Base-by-base conservation (phyloP, 2,329 filamentous ascomycete genomes). In the Nigrospora osmanthi region DNA sequence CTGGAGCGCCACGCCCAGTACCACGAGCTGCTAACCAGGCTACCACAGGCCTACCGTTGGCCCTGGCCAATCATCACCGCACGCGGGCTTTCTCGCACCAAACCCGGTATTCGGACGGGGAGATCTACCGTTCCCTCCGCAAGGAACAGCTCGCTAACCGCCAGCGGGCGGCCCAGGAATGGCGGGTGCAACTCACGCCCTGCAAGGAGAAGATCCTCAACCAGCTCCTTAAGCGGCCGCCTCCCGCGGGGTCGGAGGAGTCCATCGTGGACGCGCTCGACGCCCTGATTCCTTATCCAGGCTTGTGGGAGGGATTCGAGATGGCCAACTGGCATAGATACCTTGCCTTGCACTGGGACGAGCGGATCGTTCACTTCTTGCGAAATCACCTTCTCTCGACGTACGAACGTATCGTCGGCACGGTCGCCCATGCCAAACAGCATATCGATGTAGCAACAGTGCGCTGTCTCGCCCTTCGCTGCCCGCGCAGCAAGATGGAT, bases 321-420 rank as follows among this genome's bases (percentile, higher is more conserved):
- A n/a, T 45, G 11, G 37, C 36, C n/a, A 45, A 45, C 15, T 35
- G 39, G 10, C 37, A 45, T 19, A 45, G 40, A 40, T 32, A 45
- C 31, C 30, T 45, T 16, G 37, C 37, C 16, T 40, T 45, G 31
- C 37, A 45, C 33, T 45, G 37, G 30, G 43, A 45, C n/a, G 32
- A 45, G 28, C 30, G 19, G 37, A 23, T 45, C 12, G 16, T 45
- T 28, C 15, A 33, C 15, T 40, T 11, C 16, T 12, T 45, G 11
- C 13, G 19, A 23, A 23, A 19, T 5, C 11, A 35, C 23, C 39
- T 45, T n/a, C 30, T 14, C 19, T 11, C 4, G 11, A 11, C 16
- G 15, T 45, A 28, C 28, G 13, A 40, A 14, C 16, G 15, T 11
- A 45, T 45, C 31, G 33, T 45, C 37, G 6, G 30, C 23, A n/a